Evolutionary conservation across 228 moss, liverwort and hornwort genomes (phyloP).

Genomic region (Sphagnum magellanicum): DNA sequence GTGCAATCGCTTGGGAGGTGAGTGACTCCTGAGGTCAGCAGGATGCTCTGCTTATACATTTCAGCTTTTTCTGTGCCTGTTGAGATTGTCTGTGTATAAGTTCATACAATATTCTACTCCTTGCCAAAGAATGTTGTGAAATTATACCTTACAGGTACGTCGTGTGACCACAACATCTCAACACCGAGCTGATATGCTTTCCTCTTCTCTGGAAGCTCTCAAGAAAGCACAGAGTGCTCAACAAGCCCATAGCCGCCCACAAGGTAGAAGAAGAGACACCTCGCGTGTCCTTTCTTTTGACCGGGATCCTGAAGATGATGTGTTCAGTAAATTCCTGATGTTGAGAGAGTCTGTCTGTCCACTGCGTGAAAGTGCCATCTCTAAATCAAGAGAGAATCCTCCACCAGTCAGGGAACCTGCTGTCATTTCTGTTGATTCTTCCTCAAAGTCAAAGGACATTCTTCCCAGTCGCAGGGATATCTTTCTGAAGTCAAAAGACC

Average conservation of each 20-base stretch:
- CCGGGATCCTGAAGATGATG: conserved; percentile 20
- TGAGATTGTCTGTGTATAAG: neutral
- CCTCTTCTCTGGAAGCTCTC: conserved; percentile 38
- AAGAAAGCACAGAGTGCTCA: conserved; percentile 27
- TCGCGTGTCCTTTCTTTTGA: conserved; percentile 15
- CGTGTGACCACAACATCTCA: conserved; percentile 26
- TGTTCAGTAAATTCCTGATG: conserved; percentile 19
- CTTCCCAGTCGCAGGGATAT: conserved; percentile 14
- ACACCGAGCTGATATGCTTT: conserved; percentile 27
- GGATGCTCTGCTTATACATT: neutral
- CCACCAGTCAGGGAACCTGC: conserved; percentile 20
- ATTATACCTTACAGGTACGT: conserved; percentile 14
- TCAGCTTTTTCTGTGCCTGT: neutral
- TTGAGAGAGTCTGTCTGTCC: conserved; percentile 28
- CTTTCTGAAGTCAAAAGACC: conserved; percentile 17
- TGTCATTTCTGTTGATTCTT: conserved; percentile 15
- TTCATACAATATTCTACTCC: no score
- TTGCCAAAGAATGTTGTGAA: neutral
- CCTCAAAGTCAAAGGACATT: conserved; percentile 18
- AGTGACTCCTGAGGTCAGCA: neutral
- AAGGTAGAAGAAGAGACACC: conserved; percentile 39
- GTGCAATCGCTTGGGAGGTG: conserved; percentile 31
- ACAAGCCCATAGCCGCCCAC: conserved; percentile 6
- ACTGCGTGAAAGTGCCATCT: conserved; percentile 9
- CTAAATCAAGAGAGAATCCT: conserved; percentile 18